phyloP scores from a whole-genome alignment of 192 early-diverging fungal species.

The Backusella sp. region DNA sequence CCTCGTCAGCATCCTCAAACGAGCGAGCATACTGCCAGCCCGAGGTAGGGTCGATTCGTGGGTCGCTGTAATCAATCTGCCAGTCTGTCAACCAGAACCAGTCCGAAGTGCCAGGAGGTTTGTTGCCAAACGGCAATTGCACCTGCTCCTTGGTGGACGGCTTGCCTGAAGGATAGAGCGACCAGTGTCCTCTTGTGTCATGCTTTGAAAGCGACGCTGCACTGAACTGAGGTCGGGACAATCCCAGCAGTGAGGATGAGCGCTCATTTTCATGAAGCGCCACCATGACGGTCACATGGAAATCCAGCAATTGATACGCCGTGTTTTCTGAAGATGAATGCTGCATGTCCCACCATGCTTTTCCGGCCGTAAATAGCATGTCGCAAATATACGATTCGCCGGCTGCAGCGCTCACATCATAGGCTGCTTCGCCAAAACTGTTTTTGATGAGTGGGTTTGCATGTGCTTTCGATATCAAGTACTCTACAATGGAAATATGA shows the following conservation, averaged over 20 bases:
- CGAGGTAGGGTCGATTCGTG: slow-evolving; percentile 51
- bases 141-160: slow-evolving; percentile 52
- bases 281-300: slow-evolving; percentile 57
- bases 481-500: slow-evolving; percentile 53
- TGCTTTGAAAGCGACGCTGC: slow-evolving; percentile 42
- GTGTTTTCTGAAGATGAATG: slow-evolving; percentile 2
- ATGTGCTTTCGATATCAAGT: slow-evolving; percentile 48
- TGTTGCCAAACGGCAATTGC: slow-evolving; percentile 37
- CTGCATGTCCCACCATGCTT: slow-evolving; percentile 38
- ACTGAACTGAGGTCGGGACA: slow-evolving; percentile 53
- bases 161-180: slow-evolving; percentile 46
- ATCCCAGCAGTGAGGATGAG: slow-evolving; percentile 46
- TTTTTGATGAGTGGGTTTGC: slow-evolving; percentile 62
- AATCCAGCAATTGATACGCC: slow-evolving; percentile 40
- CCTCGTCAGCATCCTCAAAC: slow-evolving; percentile 50
- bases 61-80: slow-evolving; percentile 61
- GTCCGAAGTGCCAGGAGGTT: slow-evolving; percentile 8
- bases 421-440: slow-evolving; percentile 64
- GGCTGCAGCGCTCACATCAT: slow-evolving; percentile 66
- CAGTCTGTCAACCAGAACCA: slow-evolving; percentile 87
- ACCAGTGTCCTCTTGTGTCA: slow-evolving; percentile 64
- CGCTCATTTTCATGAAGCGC: slow-evolving; percentile 72
- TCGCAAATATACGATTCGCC: slow-evolving; percentile 62
- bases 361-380: slow-evolving; percentile 56
- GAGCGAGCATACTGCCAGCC: slow-evolving; percentile 74